A percentile compares a stretch with the other conserved stretches of the same genome.
phyloP scores from a whole-genome alignment of 1,284 basidiomycete genomes.

The Serendipita sp. region DNA sequence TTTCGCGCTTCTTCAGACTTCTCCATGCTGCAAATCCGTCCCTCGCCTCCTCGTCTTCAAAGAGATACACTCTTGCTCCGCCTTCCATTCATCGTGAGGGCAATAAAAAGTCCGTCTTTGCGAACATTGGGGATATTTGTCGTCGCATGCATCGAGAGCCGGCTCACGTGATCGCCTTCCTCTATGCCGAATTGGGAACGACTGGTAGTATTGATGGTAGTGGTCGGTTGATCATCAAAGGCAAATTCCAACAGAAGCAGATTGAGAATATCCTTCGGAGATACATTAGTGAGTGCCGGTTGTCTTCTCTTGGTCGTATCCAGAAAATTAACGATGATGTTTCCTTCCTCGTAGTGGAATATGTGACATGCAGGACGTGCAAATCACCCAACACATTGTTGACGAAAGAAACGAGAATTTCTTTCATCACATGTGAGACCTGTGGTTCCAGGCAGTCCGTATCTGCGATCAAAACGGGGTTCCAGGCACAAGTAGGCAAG shows the following conservation, averaged over 20 bases:
- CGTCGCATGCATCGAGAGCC: constrained; percentile 97
- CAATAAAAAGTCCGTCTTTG: constrained; percentile 94
- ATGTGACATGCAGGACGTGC: constrained; percentile 99
- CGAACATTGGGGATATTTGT: constrained; percentile 96
- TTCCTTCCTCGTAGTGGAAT: constrained; percentile 58
- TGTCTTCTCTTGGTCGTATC: neutral
- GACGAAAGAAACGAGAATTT: constrained; percentile 96
- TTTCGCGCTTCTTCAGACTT: constrained; percentile 83
- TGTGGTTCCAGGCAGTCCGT: constrained; percentile 89
- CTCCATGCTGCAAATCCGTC: constrained; percentile 92
- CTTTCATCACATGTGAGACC: constrained; percentile 96
- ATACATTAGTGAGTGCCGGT: constrained; percentile 68
- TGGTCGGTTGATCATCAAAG: constrained; percentile 89
- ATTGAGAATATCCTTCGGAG: constrained; percentile 94
- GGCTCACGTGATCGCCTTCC: constrained; percentile 97
- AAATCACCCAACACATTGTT: constrained; percentile 95
- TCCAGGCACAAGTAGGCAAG: constrained; percentile 88
- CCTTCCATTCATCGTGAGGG: constrained; percentile 87
- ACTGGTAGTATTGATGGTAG: constrained; percentile 90
- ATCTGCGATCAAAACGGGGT: constrained; percentile 95
- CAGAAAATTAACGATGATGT: neutral
- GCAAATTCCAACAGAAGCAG: constrained; percentile 97
- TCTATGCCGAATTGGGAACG: constrained; percentile 98
- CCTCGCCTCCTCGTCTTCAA: constrained; percentile 68
- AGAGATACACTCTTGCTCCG: constrained; percentile 95